These are phyloP conservation scores for Exsudoporus frostii DNA, from an alignment of 768 basidiomycete genomes.

Conservation along the genomic window DNA sequence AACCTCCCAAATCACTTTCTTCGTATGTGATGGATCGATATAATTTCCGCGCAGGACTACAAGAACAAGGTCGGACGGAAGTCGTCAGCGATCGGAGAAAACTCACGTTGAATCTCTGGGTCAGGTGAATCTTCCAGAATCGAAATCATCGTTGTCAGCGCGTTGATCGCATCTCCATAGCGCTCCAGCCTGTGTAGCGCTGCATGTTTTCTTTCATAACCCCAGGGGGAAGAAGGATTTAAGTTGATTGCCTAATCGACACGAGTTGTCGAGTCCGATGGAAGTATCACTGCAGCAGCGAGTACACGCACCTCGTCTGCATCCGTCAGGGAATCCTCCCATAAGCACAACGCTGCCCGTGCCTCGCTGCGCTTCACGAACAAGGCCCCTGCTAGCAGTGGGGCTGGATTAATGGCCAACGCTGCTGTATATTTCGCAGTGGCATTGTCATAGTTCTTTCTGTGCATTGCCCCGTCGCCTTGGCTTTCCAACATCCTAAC, in stretches of 20 bases:
- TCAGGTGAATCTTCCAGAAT: slow-evolving; percentile 9
- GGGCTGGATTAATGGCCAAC: not conserved
- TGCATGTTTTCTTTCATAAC: slow-evolving; percentile 16
- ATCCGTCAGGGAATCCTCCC: slow-evolving; percentile 13
- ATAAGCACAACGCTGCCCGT: not conserved
- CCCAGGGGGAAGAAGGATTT: slow-evolving; percentile 11
- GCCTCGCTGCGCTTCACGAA: slow-evolving; percentile 18
- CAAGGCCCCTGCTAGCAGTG: not conserved
- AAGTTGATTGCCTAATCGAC: slow-evolving; percentile 7
- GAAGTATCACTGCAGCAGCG: not conserved
- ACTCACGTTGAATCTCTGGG: slow-evolving; percentile 11
- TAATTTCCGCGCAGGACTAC: slow-evolving; percentile 11
- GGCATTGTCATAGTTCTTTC: slow-evolving; percentile 1
- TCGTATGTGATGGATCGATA: slow-evolving; percentile 7
- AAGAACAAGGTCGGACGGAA: not conserved
- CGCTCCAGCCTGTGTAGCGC: slow-evolving; percentile 10
- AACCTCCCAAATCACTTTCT: not conserved
- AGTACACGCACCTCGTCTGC: slow-evolving; percentile 13
- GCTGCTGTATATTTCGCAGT: slow-evolving; percentile 11
- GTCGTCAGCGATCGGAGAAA: not conserved
- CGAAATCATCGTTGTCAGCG: slow-evolving; percentile 5
- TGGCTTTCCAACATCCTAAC: not conserved
- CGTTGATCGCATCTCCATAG: slow-evolving; percentile 10
- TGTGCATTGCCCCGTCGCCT: slow-evolving; percentile 8
- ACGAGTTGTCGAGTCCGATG: not conserved